A percentile compares a stretch with the other conserved stretches of the same genome.
Conservation (phyloP, 176 grass and related monocot genomes). For the Triticum urartu region DNA sequence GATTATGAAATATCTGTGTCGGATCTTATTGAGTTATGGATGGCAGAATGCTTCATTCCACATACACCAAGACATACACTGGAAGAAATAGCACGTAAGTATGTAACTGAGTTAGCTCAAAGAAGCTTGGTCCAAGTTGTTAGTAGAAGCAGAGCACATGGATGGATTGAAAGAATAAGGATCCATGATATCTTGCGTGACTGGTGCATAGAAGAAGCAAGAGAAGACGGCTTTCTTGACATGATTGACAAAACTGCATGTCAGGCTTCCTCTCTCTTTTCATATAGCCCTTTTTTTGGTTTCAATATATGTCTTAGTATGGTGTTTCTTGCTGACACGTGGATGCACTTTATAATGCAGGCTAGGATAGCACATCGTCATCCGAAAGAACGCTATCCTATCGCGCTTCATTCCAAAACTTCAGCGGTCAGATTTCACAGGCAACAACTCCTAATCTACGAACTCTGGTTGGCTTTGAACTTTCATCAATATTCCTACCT, state of each 20-base stretch:
- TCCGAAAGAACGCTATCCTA: neutral
- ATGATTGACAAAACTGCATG: neutral
- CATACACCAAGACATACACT: neutral
- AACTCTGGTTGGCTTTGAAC: neutral
- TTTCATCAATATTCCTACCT: neutral
- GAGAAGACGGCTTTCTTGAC: slow-evolving; percentile 5
- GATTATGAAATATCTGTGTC: neutral
- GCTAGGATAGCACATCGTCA: neutral
- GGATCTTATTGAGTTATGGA: neutral
- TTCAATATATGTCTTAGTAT: neutral
- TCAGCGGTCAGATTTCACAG: neutral
- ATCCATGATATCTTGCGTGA: neutral
- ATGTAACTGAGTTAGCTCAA: slow-evolving; percentile 8
- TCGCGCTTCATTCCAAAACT: neutral
- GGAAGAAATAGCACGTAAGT: neutral
- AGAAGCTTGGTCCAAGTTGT: slow-evolving; percentile 1
- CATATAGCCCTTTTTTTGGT: neutral
- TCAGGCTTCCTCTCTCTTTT: neutral
- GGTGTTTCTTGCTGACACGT: neutral
- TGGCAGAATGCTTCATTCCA: slow-evolving; percentile 1
- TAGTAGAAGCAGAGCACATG: neutral
- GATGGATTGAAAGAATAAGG: neutral
- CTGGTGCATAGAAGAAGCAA: slow-evolving; percentile 14
- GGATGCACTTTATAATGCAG: neutral
- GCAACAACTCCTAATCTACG: neutral